These are phyloP conservation scores for Pouteria campechiana DNA, from an alignment of 179 eudicot genomes.

Conservation along the genomic window DNA sequence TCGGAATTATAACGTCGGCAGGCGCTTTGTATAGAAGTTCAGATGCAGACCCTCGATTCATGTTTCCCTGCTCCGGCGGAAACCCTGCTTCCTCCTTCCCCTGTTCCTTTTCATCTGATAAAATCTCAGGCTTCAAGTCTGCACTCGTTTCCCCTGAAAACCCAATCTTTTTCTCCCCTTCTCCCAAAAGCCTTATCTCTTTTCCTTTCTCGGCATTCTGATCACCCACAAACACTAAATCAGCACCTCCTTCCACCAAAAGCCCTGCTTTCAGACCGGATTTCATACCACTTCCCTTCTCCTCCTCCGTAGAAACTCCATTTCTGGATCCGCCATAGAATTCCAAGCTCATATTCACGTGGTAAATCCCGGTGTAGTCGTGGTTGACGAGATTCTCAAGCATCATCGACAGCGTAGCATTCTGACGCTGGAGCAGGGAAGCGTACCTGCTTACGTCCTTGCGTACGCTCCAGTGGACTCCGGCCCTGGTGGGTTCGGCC, in stretches of 20 bases:
- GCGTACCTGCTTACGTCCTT: constrained; percentile 71
- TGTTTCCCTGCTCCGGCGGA: neutral
- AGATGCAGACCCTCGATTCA: neutral
- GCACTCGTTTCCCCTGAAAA: neutral
- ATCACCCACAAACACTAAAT: too few relatives aligned
- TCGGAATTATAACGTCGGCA: constrained; percentile 77
- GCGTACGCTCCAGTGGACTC: constrained; percentile 54
- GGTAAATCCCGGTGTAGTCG: constrained; percentile 45
- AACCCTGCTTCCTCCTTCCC: neutral
- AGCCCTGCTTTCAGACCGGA: too few relatives aligned
- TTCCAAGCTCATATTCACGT: constrained; percentile 43
- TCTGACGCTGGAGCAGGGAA: constrained; percentile 23
- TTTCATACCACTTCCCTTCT: too few relatives aligned
- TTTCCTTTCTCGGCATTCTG: too few relatives aligned
- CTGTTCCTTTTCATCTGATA: too few relatives aligned
- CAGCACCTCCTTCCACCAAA: too few relatives aligned
- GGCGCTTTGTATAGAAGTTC: constrained; percentile 31
- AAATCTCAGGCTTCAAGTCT: neutral
- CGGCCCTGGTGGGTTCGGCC: constrained; percentile 48
- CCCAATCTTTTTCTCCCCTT: too few relatives aligned
- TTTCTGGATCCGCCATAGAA: too few relatives aligned
- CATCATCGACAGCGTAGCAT: constrained; percentile 48
- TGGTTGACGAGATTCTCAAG: constrained; percentile 66
- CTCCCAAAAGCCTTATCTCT: constrained; percentile 3
- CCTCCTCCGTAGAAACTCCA: too few relatives aligned